Evolutionary conservation across 805 yeast species (phyloP).

Genomic region (Candida easanensis): DNA sequence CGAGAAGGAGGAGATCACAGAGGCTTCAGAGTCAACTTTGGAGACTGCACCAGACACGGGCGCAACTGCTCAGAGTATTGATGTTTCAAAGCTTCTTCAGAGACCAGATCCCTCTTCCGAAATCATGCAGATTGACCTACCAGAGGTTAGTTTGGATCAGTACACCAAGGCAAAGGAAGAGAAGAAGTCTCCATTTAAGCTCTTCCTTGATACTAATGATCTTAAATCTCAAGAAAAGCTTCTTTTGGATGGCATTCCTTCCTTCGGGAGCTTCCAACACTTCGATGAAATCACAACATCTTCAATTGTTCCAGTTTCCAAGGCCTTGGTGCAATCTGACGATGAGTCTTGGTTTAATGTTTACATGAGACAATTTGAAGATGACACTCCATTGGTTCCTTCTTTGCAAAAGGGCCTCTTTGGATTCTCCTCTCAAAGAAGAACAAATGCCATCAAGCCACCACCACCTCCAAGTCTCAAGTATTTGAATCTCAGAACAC

Average conservation of each 20-base stretch:
- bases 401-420: slow-evolving; percentile 57
- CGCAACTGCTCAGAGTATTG: slow-evolving; percentile 30
- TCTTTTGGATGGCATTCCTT: slow-evolving; percentile 33
- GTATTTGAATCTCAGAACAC: slow-evolving; percentile 78
- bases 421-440: slow-evolving; percentile 39
- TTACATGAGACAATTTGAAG: slow-evolving; percentile 47
- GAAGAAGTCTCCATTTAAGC: slow-evolving; percentile 30
- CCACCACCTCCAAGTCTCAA: slow-evolving; percentile 88
- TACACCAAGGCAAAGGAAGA: slow-evolving; percentile 13
- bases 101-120: slow-evolving; percentile 31
- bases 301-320: slow-evolving; percentile 57
- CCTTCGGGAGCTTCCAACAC: slow-evolving; percentile 29
- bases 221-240: slow-evolving; percentile 32
- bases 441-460: slow-evolving; percentile 65
- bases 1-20: slow-evolving; percentile 10
- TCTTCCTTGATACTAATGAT: slow-evolving; percentile 30
- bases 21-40: slow-evolving; percentile 6
- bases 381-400: slow-evolving; percentile 36
- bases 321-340: slow-evolving; percentile 61
- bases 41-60: slow-evolving; percentile 8
- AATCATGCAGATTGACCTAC: slow-evolving; percentile 28
- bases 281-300: slow-evolving; percentile 29
- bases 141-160: slow-evolving; percentile 31
- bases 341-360: slow-evolving; percentile 63
- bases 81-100: slow-evolving; percentile 33